Evolutionary conservation across 2,329 filamentous ascomycete genomes (phyloP).

Genomic region (Albifimbria verrucaria): DNA sequence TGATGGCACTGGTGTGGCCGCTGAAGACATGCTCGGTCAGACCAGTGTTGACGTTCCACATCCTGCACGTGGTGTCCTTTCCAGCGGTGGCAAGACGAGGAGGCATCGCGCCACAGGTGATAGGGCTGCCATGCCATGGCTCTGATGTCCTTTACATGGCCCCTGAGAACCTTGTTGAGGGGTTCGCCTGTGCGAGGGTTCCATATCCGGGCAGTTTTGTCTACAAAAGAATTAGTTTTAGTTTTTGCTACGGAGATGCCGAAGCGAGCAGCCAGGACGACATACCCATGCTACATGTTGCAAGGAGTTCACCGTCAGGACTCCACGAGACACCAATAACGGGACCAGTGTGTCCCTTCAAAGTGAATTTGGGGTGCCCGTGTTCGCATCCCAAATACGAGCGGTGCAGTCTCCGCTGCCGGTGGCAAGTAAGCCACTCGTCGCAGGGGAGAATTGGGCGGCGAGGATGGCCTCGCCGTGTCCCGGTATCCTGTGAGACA

Average conservation of each 20-base stretch:
- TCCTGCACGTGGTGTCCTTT: constrained; percentile 82
- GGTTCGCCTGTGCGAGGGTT: constrained; percentile 77
- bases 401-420: constrained; percentile 91
- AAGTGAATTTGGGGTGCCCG: constrained; percentile 83
- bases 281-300: constrained; percentile 79
- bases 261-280: no score
- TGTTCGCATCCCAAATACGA: constrained; percentile 91
- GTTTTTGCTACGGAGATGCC: no score
- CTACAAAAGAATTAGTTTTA: no score
- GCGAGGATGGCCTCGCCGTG: constrained; percentile 89
- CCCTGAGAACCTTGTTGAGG: constrained; percentile 64
- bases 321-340: constrained; percentile 85
- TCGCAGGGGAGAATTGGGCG: constrained; percentile 78
- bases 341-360: constrained; percentile 87
- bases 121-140: constrained; percentile 91
- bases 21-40: constrained; percentile 78
- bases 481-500: constrained; percentile 82
- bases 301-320: constrained; percentile 75
- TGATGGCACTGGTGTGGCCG: constrained; percentile 85
- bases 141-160: constrained; percentile 86
- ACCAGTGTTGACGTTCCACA: constrained; percentile 81
- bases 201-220: constrained; percentile 89
- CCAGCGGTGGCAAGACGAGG: constrained; percentile 81
- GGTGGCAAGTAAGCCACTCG: constrained; percentile 75
- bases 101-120: constrained; percentile 71